phyloP scores from a whole-genome alignment of 2,329 filamentous ascomycete species.

The Monosporascus sp. region DNA sequence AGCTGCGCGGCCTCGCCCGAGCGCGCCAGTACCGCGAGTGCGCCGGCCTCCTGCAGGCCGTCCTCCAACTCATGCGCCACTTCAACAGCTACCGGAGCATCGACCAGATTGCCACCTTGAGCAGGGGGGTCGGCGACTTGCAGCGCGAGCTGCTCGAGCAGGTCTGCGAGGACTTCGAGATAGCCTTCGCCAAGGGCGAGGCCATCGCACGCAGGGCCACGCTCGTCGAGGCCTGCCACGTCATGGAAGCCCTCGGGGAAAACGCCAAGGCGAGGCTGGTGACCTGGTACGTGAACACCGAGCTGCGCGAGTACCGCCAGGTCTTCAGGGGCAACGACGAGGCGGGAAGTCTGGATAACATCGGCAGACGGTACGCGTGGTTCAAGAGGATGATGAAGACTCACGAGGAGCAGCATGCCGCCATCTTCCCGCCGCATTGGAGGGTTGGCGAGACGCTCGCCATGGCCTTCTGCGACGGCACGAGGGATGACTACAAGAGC shows the following conservation, averaged over 20 bases:
- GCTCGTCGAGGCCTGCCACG: constrained; percentile 80
- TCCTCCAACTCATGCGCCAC: constrained; percentile 95
- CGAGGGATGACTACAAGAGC: constrained; percentile 88
- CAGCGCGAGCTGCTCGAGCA: constrained; percentile 92
- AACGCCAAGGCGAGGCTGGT: constrained; percentile 74
- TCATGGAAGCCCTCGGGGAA: constrained; percentile 93
- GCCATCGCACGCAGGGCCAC: constrained; percentile 62
- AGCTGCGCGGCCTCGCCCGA: constrained; percentile 76
- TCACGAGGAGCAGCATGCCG: constrained; percentile 87
- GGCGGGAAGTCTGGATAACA: constrained; percentile 93
- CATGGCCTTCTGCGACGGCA: constrained; percentile 91
- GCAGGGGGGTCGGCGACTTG: constrained; percentile 86
- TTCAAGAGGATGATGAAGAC: constrained; percentile 93
- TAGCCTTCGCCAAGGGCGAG: constrained; percentile 87
- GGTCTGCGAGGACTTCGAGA: constrained; percentile 98
- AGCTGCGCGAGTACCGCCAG: constrained; percentile 89
- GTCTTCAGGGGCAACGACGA: constrained; percentile 96
- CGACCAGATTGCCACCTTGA: constrained; percentile 92
- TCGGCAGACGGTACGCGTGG: constrained; percentile 91
- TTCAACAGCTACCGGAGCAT: constrained; percentile 98
- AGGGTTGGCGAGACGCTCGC: constrained; percentile 84
- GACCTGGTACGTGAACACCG: constrained; percentile 97
- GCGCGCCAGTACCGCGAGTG: constrained; percentile 92
- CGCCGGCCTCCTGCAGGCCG: constrained; percentile 86
- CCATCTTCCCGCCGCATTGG: constrained; percentile 84